These are phyloP conservation scores for Tarenaya hassleriana DNA, from an alignment of 345 rosid species.

Conservation along the genomic window DNA sequence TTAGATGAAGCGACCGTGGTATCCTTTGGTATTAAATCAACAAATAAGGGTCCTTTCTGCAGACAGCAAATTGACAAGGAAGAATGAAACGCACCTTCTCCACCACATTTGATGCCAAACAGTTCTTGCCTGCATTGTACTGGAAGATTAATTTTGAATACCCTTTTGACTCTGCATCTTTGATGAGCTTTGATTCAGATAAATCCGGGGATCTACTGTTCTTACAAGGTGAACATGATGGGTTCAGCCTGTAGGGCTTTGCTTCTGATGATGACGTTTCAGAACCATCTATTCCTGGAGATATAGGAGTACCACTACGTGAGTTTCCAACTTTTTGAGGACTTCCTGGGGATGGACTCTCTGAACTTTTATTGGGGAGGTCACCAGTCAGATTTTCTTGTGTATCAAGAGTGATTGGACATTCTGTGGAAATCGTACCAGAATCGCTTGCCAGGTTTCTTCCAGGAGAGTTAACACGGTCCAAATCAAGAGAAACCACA, in stretches of 20 bases:
- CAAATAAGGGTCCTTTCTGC: not conserved
- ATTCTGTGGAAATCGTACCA: slow-evolving; percentile 34
- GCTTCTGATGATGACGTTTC: slow-evolving; percentile 33
- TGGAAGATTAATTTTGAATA: slow-evolving; percentile 26
- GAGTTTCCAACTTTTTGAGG: no score
- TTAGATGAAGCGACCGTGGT: slow-evolving; percentile 3
- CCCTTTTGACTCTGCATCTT: slow-evolving; percentile 33
- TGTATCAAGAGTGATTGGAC: slow-evolving; percentile 24
- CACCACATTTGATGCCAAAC: slow-evolving; percentile 36
- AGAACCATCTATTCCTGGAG: no score
- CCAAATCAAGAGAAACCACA: slow-evolving; percentile 31
- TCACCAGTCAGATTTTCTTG: slow-evolving; percentile 26
- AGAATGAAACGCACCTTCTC: slow-evolving; percentile 42
- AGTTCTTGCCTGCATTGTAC: slow-evolving; percentile 30
- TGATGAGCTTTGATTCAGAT: slow-evolving; percentile 30
- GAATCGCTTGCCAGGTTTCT: slow-evolving; percentile 36
- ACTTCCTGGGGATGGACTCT: no score
- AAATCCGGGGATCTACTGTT: slow-evolving; percentile 26
- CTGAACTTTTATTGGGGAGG: no score
- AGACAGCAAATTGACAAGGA: slow-evolving; percentile 6
- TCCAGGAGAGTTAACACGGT: slow-evolving; percentile 29
- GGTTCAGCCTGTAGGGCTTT: slow-evolving; percentile 31
- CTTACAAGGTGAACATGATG: slow-evolving; percentile 22
- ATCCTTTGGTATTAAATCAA: not conserved
- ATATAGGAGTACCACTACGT: no score